Evolutionary conservation across 108 stramenopile species (phyloP).

Genomic region (Discostella stelligeroides): DNA sequence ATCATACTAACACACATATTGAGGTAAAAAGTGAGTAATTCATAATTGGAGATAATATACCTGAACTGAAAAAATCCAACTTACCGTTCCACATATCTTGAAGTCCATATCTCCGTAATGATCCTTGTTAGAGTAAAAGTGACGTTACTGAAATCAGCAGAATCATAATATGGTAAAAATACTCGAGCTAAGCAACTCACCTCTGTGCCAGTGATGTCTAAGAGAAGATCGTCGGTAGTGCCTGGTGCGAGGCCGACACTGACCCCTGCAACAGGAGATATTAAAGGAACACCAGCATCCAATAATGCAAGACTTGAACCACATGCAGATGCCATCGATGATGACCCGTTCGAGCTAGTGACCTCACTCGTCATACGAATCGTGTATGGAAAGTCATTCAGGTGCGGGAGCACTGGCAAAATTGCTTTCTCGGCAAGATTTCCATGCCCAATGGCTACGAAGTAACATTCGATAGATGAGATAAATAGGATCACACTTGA

Average conservation of each 20-base stretch:
- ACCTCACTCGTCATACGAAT: constrained; percentile 86
- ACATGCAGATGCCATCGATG: constrained; percentile 79
- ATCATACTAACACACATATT: not conserved
- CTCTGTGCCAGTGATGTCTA: constrained; percentile 93
- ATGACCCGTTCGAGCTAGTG: constrained; percentile 79
- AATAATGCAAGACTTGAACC: constrained; percentile 83
- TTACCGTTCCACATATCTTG: constrained; percentile 87
- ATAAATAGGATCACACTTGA: constrained; percentile 1
- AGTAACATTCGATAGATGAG: not conserved
- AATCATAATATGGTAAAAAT: not conserved
- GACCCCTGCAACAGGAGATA: constrained; percentile 84
- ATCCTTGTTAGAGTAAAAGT: constrained; percentile 3
- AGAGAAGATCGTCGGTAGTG: constrained; percentile 52
- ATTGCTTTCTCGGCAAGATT: constrained; percentile 89
- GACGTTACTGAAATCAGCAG: not conserved
- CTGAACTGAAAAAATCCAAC: not conserved
- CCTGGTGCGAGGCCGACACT: constrained; percentile 74
- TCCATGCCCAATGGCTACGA: constrained; percentile 72
- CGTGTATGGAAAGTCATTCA: constrained; percentile 82
- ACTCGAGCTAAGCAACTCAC: constrained; percentile 16
- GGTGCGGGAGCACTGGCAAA: constrained; percentile 72
- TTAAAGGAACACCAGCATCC: constrained; percentile 92
- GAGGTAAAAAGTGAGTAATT: not conserved
- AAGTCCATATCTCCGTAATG: constrained; percentile 94
- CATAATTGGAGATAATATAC: too few relatives aligned